These are phyloP conservation scores for Mycena leptocephala DNA, from an alignment of 768 basidiomycete species.

Conservation along the genomic window DNA sequence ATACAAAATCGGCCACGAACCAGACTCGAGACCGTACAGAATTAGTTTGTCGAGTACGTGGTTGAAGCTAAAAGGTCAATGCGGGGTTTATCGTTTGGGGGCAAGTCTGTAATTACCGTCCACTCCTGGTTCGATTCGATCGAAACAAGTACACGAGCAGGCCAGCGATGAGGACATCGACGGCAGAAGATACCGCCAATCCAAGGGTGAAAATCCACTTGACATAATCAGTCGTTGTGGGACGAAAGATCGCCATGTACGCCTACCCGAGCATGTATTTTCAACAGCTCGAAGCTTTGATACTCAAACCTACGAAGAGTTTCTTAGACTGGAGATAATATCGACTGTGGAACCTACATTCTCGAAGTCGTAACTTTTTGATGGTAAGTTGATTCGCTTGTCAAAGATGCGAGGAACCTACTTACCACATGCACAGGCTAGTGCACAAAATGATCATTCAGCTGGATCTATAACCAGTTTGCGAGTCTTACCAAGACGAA, in stretches of 20 bases:
- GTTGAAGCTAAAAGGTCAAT: slow-evolving; percentile 47
- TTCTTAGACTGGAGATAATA: background rate
- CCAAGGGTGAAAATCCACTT: slow-evolving; percentile 65
- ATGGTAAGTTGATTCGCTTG: background rate
- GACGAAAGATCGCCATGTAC: background rate
- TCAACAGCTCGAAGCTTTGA: slow-evolving; percentile 37
- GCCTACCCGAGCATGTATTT: slow-evolving; percentile 30
- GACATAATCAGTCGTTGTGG: background rate
- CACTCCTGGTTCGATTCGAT: slow-evolving; percentile 47
- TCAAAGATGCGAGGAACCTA: slow-evolving; percentile 10
- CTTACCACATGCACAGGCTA: slow-evolving; percentile 40
- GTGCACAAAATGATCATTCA: background rate
- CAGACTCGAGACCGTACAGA: slow-evolving; percentile 59
- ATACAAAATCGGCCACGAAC: slow-evolving; percentile 23
- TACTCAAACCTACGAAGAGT: slow-evolving; percentile 37
- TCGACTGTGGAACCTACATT: slow-evolving; percentile 36
- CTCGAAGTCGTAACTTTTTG: slow-evolving; percentile 40
- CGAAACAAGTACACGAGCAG: slow-evolving; percentile 54
- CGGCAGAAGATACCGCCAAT: slow-evolving; percentile 57
- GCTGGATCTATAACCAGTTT: background rate
- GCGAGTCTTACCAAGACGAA: slow-evolving; percentile 40
- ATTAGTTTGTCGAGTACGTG: slow-evolving; percentile 54
- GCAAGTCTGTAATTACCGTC: slow-evolving; percentile 40
- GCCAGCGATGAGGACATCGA: slow-evolving; percentile 57
- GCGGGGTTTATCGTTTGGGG: background rate